Conservation (phyloP, 805 yeast species). For the Myxozyma sirexii region DNA sequence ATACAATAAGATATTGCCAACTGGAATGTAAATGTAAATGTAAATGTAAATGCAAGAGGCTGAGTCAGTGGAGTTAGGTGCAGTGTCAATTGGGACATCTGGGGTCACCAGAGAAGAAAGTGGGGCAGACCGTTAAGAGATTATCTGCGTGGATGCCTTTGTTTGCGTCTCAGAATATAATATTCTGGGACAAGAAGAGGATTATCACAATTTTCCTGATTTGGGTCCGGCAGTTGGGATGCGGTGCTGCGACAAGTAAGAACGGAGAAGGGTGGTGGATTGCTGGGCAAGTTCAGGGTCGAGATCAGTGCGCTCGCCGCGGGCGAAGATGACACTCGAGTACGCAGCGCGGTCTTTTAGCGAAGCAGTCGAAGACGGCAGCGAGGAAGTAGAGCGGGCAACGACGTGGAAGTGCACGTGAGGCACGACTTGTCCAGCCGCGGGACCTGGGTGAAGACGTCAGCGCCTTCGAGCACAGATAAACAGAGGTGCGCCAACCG, state of each 20-base stretch:
- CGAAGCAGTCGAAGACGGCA: neutral
- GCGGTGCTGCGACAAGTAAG: neutral
- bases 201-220: neutral
- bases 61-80: no score
- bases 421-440: conserved; percentile 90
- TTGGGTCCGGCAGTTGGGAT: neutral
- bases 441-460: conserved; percentile 43
- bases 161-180: no score
- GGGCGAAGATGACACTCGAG: conserved; percentile 39
- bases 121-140: no score
- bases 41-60: no score
- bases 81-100: no score
- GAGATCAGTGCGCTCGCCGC: conserved; percentile 42
- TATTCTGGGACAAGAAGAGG: no score
- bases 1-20: no score
- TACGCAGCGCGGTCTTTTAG: conserved; percentile 33
- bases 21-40: no score
- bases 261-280: neutral
- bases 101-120: neutral
- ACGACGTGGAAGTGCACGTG: conserved; percentile 92
- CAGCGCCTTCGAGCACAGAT: no score
- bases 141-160: no score
- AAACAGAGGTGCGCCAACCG: conserved; percentile 48
- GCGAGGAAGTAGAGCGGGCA: conserved; percentile 68
- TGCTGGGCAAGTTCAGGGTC: conserved; percentile 34